Evolutionary conservation across 306 rosid species (phyloP), one percentile per base, ranked within the genome.

Genomic region (Fragaria ananassa): DNA sequence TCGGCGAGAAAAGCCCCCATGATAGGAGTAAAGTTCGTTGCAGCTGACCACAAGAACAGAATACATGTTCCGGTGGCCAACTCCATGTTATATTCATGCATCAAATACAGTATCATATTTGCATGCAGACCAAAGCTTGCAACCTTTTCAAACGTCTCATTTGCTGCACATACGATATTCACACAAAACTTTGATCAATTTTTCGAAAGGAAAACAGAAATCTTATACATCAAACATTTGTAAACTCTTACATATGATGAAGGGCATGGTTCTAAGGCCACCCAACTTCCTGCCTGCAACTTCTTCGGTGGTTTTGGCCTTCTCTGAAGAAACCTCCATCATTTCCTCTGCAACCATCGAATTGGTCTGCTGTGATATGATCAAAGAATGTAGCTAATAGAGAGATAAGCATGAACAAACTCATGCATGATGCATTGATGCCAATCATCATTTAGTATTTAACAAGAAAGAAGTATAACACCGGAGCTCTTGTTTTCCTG

Each of bases 1-100:
- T 91, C 96, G 42, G 98, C 85, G 60, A 93, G 82, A 76, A 90
- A 88, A 82, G 98, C 98, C n/a, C 97, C 96, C 29, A 79, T 47
- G 47, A 88, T 73, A 0, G 96, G 90, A 27, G 83, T 70, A 31
- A 84, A 86, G 70, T 78, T 60, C 23, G 88, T 82, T 0, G 72
- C 0, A 11, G 96, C 91, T 12, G 75, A 56, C 96, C 96, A 91
- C 49, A 81, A 31, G 70, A 86, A 88, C 75, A 91, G 50, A 37
- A 88, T 47, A 54, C 58, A 85, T 37, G 83, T 70, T 62, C 76
- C 93, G 6, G 79, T 75, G 72, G 90, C 76, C 63, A 60, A 44
- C 0, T 84, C 89, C 23, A 85, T 7, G 77, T 87, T 86, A 80
- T 93, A 88, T 25, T 86, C 90, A 3, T 11, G 11, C 1, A 57